Base-by-base conservation (phyloP, 1,284 basidiomycete genomes). In the Rhodofomes roseus region DNA sequence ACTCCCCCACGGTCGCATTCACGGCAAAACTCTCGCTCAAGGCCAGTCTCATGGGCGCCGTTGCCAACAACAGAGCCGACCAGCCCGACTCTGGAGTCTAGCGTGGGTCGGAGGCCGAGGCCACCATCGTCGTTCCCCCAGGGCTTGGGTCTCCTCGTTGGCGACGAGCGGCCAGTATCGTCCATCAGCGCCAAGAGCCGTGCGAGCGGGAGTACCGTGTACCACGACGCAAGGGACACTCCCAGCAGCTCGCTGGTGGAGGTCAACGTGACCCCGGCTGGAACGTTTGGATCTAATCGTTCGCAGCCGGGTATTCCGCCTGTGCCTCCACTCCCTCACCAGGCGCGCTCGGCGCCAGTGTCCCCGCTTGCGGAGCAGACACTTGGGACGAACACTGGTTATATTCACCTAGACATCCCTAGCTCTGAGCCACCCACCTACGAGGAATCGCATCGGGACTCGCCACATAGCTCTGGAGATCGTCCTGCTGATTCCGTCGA, bases 181-280 rank as follows among this genome's bases (percentile, higher is more conserved):
- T 75, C 76, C 52, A 72, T 81, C 31, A 88, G 86, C 59, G 75
- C 73, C 11, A 76, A 72, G 59, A 87, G 84, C 41, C 36, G 39
- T 22, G 54, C 63, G 6, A 83, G 81, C 2, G 84, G 80, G 7
- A 78, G 74, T 31, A 85, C 84, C 0, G 66, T 85, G 4, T 89
- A 83, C 65, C 82, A 82, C 59, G 86, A 88, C 64, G 86, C 86
- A 0, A 59, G 70, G 2, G 84, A 83, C 0, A 79, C 80, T 0
- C 79, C 82, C 27, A 76, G 70, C 2, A 85, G 69, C 60, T 68
- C 69, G 9, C 54, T 58, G 39, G 56, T 68, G 44, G 67, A 68
- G 14, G 66, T 70, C 29, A 66, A 64, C 4, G n/a, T 16, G 5
- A 63, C 81, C 3, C 66, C 67, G 2, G 66, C 62, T 29, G 65